Evolutionary conservation across 345 rosid species (phyloP), one percentile per base, ranked within the genome.

Genomic region (Aquilaria sinensis): DNA sequence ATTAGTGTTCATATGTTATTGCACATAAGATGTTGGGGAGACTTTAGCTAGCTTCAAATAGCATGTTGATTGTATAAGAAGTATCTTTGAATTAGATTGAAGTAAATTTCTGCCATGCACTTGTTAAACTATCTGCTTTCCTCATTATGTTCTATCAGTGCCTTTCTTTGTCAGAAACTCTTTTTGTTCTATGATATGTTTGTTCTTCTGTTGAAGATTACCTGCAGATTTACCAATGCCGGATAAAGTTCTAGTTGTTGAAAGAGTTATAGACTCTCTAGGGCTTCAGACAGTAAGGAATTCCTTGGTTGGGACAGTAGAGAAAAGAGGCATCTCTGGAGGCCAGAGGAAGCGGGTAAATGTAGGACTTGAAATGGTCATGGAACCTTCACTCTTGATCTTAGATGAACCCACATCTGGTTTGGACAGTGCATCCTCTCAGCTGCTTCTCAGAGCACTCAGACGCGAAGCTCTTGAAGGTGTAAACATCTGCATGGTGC

Each of bases 321-420:
- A 94, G 77, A 88, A 86, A 74, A 81, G 97, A 9, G 96, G 97
- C 57, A 86, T 94, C 76, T 94, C 99, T 29, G 99, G 97, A 72
- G 96, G 99, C 61, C 99, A 94, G 69, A 88, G 91, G 72, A 94
- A 90, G 74, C 78, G 96, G 73, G 97, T 90, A 54, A 94, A 94
- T 67, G 99, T 94, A 31, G 97, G 99, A 66, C 64, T 90, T 63
- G 99, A 90, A 75, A 88, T 90, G 97, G 95, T 90, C 41, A 94
- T 94, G 86, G 97, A 94, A 70, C 97, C 99, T 73, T 94, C 99
- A 7, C 82, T 94, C 71, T 69, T 94, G 75, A 84, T 94, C 66
- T 79, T 94, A 72, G 97, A 94, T 62, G 99, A 94, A 62, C 99
- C 99, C 8, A 94, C 99, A 43, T 94, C 99, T 13, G 99, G 99